Base-by-base conservation (phyloP, 345 rosid genomes). In the Dimocarpus longan region DNA sequence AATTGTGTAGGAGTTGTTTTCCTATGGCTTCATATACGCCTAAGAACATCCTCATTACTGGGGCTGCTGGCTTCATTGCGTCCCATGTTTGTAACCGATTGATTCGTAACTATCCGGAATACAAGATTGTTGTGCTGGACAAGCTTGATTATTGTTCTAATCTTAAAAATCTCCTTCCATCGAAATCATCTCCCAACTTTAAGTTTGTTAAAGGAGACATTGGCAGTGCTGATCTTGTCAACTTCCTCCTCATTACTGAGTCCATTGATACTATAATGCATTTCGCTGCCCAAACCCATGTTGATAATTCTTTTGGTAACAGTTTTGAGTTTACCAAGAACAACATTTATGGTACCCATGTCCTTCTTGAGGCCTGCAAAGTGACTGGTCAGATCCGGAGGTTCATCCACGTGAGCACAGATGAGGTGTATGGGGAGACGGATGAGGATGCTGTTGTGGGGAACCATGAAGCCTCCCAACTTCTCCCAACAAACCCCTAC, bases 221-320 rank as follows among this genome's bases (percentile, higher is more conserved):
- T 66, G 91, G 86, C 60, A 90, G 93, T 79, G 90, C 89, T n/a
- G 93, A 90, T 77, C 92, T 90, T 21, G 92, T 90, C 69, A 89
- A 90, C 84, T 89, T 84, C 83, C 88, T 90, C 71, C 91, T 90
- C 59, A 86, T 87, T 77, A 87, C 93, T 0, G 91, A 90, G 67
- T 87, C 91, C 50, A 90, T 90, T n/a, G 93, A 90, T 67, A 90
- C 93, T 18, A 89, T 90, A 42, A 90, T 90, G 93, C 93, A 90
- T 85, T 90, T 90, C 57, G 93, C 93, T 1, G 93, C 93, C 37
- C 93, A 90, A 80, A 90, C 93, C 18, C 93, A 89, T 70, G 93
- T 90, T 0, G 93, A 90, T 83, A 90, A 89, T 77, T 90, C 92
- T 65, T 90, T 90, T 24, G 93, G 93, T 9, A 90, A 90, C 76